Evolutionary conservation across 2,329 filamentous ascomycete species (phyloP).

Genomic region (Talaromyces verruculosus): DNA sequence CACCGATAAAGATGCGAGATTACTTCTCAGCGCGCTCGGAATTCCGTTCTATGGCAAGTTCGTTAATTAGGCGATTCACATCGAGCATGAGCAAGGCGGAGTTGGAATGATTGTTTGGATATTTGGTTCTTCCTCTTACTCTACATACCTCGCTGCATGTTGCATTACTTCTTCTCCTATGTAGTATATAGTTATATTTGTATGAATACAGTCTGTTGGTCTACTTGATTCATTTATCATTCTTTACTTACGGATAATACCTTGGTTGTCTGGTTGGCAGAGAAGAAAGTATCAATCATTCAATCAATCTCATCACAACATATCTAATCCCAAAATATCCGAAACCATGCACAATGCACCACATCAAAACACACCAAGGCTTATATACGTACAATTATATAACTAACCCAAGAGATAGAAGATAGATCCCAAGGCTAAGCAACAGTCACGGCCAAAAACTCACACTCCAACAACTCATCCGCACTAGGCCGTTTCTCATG

Average conservation of each 20-base stretch:
- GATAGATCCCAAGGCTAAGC: not conserved
- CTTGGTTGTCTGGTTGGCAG: not conserved
- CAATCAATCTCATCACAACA: not conserved
- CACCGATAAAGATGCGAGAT: slow-evolving; percentile 78
- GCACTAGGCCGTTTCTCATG: slow-evolving; percentile 89
- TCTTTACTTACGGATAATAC: no score
- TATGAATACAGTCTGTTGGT: slow-evolving; percentile 10
- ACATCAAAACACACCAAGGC: not conserved
- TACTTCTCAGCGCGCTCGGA: slow-evolving; percentile 70
- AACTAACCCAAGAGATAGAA: no score
- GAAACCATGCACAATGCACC: not conserved
- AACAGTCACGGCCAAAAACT: slow-evolving; percentile 71
- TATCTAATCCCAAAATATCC: not conserved
- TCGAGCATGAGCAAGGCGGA: not conserved
- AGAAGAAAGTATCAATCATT: not conserved
- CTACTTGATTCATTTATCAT: not conserved
- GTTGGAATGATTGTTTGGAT: not conserved
- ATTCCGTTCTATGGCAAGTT: slow-evolving; percentile 81
- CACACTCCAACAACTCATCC: slow-evolving; percentile 81
- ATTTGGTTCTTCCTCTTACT: not conserved
- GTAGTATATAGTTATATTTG: slow-evolving; percentile 17
- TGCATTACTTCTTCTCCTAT: slow-evolving; percentile 10
- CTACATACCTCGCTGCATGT: not conserved
- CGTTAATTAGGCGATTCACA: slow-evolving; percentile 43
- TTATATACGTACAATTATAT: not conserved